Evolutionary conservation across 75 land plant species (phyloP), one percentile per base, ranked within the genome.

Genomic region (Pseudotsuga menziesii): DNA sequence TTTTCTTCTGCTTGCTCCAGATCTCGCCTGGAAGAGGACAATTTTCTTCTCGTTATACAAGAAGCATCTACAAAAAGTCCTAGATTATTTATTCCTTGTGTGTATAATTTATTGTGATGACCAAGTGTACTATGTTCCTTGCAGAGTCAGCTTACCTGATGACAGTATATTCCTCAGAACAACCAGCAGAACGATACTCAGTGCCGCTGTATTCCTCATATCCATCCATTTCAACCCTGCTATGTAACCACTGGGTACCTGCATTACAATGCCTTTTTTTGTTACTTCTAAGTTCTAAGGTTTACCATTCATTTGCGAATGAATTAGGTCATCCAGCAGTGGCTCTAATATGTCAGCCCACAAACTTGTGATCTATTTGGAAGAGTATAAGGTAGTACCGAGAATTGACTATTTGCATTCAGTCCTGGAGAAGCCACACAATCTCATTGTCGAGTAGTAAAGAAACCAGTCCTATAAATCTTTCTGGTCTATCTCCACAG

Each of bases 181-280:
- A 93, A 77, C 95, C 95, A 80, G 93, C 75, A 60, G 92, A 88
- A n/a, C 91, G 86, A 58, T 86, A 84, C 72, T 94, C 95, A 55
- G 44, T 66, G 22, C 87, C 91, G 82, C 93, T 90, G 66, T 88
- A 94, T 62, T 94, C 97, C 81, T 94, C 97, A 80, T 94, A 94
- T 17, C 93, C 93, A 82, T 87, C 80, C 74, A 76, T 60, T 64
- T 94, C 97, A 52, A 94, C 57, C 72, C 95, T 86, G 63, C 95
- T 87, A 74, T 85, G 89, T 41, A 94, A 77, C 92, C 94, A 92
- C 61, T 94, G 88, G 56, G 79, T 85, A 39, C 89, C 95, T 93
- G 82, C 76, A 71, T 35, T 5, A 27, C 60, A 60, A 20, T 48
- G 54, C 54, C 54, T 2, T 12, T 48, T 9, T 48, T 48, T 48